Base-by-base conservation (phyloP, 116 monocot species). In the Posidonia oceanica region DNA sequence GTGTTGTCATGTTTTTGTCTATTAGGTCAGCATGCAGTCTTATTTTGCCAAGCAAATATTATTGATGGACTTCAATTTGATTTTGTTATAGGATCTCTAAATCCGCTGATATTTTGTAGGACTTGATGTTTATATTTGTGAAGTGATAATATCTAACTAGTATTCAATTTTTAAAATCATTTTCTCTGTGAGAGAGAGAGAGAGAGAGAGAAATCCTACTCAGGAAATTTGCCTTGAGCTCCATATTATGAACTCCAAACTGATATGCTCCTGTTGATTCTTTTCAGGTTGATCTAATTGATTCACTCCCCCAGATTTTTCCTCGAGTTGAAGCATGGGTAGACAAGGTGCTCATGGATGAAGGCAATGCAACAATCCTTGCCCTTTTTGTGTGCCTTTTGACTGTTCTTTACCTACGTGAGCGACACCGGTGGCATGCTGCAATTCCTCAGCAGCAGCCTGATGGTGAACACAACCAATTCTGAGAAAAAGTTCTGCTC, bases 401-500 rank as follows among this genome's bases (percentile, higher is more conserved):
- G 48, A 87, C 96, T 44, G 92, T 97, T 29, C 88, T 97, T 0
- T 97, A 97, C 69, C 79, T 97, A 68, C 85, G 91, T 10, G 92
- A 91, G 41, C 81, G 89, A 22, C 91, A 97, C 29, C 81, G 91
- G 37, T 79, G 85, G 42, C 86, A 81, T 55, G 95, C 60, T 11
- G 83, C 52, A 5, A 75, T 56, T 60, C 78, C 70, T 48, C 81
- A 68, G 13, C 82, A 59, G 55, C 80, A 66, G 55, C 80, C 71
- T 22, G 74, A 75, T 38, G 79, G 51, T 60, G 81, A 59, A 38
- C 69, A 52, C 36, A 71, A 77, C 41, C 70, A 65, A 58, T 56
- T 38, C 36, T 54, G 17, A 17, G 54, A 55, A 42, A 29, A 36
- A 36, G 36, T 7, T 62, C 58, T 17, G 58, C 20, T 23, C 17